These are phyloP conservation scores for Psilocybe cubensis DNA, from an alignment of 768 basidiomycete species.

Conservation along the genomic window DNA sequence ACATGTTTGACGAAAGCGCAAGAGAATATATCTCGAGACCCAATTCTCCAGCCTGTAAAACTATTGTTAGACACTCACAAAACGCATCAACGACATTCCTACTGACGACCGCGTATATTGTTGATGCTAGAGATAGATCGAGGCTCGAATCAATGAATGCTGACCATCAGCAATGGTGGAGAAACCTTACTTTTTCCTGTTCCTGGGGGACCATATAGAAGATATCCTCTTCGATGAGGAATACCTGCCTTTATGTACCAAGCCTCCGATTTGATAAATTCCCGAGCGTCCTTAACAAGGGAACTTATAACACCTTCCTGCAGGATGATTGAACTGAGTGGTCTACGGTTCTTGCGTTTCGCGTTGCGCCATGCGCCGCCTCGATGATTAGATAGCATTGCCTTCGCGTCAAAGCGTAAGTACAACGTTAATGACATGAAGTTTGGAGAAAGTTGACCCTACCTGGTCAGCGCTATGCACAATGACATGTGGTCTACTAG, in stretches of 20 bases:
- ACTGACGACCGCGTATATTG: constrained; percentile 58
- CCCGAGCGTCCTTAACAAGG: constrained; percentile 51
- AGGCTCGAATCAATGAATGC: neutral
- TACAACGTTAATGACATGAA: neutral
- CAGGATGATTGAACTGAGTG: constrained; percentile 56
- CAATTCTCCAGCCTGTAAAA: constrained; percentile 52
- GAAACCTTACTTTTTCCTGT: constrained; percentile 58
- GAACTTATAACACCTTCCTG: constrained; percentile 48
- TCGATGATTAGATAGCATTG: constrained; percentile 34
- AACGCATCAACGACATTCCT: constrained; percentile 44
- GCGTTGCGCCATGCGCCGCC: constrained; percentile 44
- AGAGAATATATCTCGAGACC: constrained; percentile 83
- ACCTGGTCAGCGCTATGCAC: constrained; percentile 40
- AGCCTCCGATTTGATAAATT: constrained; percentile 55
- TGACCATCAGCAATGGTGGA: neutral
- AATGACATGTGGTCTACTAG: constrained; percentile 43
- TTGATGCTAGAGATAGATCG: constrained; percentile 40
- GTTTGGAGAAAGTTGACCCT: neutral
- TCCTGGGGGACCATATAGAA: constrained; percentile 63
- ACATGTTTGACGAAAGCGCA: constrained; percentile 53
- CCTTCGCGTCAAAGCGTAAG: neutral
- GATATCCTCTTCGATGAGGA: constrained; percentile 59
- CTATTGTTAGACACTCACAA: neutral
- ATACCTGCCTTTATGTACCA: constrained; percentile 64
- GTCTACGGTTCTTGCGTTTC: constrained; percentile 52